Percentiles rank a stretch among this genome's conserved stretches.
phyloP scores from a whole-genome alignment of 345 rosid species.

The Bruguiera parviflora region DNA sequence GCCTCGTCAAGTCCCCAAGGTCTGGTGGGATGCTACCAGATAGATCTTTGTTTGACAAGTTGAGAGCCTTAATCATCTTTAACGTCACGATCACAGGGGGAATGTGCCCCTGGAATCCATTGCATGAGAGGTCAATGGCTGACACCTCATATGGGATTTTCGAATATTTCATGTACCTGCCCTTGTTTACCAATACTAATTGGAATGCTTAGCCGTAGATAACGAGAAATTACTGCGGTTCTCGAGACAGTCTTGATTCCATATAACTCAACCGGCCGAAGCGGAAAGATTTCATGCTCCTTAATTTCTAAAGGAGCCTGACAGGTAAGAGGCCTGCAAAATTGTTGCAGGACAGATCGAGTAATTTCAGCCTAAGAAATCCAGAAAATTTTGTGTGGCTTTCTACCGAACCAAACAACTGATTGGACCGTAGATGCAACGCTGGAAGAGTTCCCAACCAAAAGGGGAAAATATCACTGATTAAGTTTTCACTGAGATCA shows the following conservation, averaged over 20 bases:
- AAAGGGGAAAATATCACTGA: neutral
- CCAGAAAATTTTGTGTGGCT: neutral
- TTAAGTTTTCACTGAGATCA: slow-evolving; percentile 1
- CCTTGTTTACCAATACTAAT: neutral
- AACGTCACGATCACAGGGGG: neutral
- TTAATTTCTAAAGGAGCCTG: neutral
- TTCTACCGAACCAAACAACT: neutral
- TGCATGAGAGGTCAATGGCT: slow-evolving; percentile 6
- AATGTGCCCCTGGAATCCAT: slow-evolving; percentile 6
- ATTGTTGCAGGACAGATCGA: neutral
- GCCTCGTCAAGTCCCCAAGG: neutral
- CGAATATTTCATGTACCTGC: neutral
- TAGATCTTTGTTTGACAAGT: neutral
- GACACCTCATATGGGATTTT: neutral
- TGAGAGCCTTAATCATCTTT: neutral
- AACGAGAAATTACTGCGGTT: too few relatives aligned
- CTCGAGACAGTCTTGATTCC: neutral
- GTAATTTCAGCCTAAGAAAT: neutral
- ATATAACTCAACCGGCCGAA: neutral
- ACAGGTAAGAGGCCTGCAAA: neutral
- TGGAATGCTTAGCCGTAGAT: neutral
- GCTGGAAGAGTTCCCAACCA: neutral
- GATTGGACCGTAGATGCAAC: neutral
- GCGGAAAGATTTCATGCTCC: neutral
- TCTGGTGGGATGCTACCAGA: neutral